These are phyloP conservation scores for Claviceps maximensis DNA, from an alignment of 2,329 filamentous ascomycete genomes.

Conservation along the genomic window DNA sequence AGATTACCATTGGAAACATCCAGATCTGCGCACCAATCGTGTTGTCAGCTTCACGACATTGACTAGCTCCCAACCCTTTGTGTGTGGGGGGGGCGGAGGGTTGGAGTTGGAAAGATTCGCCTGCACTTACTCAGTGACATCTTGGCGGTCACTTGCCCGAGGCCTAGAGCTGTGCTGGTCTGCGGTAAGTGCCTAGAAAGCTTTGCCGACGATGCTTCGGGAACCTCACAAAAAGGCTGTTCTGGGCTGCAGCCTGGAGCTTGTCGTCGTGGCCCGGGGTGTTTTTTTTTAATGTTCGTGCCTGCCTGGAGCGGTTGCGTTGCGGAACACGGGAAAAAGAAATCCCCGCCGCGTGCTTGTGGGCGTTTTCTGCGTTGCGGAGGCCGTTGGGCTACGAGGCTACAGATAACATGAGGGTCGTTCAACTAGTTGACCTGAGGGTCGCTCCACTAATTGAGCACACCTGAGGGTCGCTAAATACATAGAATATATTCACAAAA, in stretches of 20 bases:
- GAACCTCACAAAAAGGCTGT: constrained; percentile 9
- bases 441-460: too few species aligned
- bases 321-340: constrained; percentile 20
- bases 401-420: too few species aligned
- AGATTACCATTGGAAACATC: constrained; percentile 64
- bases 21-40: constrained; percentile 45
- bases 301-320: constrained; percentile 8
- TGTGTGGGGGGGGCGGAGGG: too few species aligned
- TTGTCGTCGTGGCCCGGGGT: constrained; percentile 16
- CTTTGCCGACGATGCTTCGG: constrained; percentile 1
- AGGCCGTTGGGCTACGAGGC: too few species aligned
- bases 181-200: not conserved
- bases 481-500: too few species aligned
- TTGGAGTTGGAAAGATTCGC: constrained; percentile 8
- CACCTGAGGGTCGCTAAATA: too few species aligned
- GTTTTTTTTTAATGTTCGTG: constrained; percentile 14
- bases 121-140: constrained; percentile 27
- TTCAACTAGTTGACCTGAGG: too few species aligned
- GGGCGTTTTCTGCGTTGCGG: not conserved
- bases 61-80: constrained; percentile 1
- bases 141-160: constrained; percentile 16
- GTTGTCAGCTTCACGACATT: constrained; percentile 22
- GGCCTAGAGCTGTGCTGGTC: constrained; percentile 14
- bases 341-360: constrained; percentile 4
- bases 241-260: constrained; percentile 12